Base-by-base conservation (phyloP, 306 rosid species). In the Amphicarpaea edgeworthii region DNA sequence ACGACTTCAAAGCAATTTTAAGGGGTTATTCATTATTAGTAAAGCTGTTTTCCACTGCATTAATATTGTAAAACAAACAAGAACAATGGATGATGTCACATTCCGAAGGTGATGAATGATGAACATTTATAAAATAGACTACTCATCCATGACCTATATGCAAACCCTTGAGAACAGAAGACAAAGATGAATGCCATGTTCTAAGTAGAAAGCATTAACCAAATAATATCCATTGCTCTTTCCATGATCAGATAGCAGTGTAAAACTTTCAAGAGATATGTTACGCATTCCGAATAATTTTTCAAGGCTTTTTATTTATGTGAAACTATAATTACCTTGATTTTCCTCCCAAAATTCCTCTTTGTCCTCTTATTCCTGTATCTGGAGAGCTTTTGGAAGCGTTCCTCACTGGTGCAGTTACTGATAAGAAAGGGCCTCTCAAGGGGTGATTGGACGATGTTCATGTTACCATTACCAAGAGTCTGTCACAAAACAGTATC, bases 291-390 rank as follows among this genome's bases (percentile, higher is more conserved):
- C 12, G 19, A 1, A 15, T 15, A 47, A 15, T 57, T 42, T 42
- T 76, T 47, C 68, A 21, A 32, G 67, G 83, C 11, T 15, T 54
- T 63, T 8, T 46, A 43, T 65, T 58, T 5, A 34, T 24, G 53
- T 49, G 37, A 30, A 47, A 43, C 62, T 20, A 46, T 66, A 65
- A 45, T 59, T 88, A 96, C 99, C 99, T 96, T 96, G 84, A 96
- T 92, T 87, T 96, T 96, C 90, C 99, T 85, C 79, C 97, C 97
- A 14, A 96, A 96, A 70, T 96, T 96, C 84, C 99, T 89, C 85
- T 91, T 96, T 5, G 90, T 80, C 88, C 86, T 93, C 91, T 96
- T 96, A 65, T 83, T 93, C 84, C 99, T 86, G 82, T 96, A 96
- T 83, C 99, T 88, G 12, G 97, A 89, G 75, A 96, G 98, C 86